Evolutionary conservation across 306 rosid genomes (phyloP), one percentile per base, ranked within the genome.

Genomic region (Senna siamea): DNA sequence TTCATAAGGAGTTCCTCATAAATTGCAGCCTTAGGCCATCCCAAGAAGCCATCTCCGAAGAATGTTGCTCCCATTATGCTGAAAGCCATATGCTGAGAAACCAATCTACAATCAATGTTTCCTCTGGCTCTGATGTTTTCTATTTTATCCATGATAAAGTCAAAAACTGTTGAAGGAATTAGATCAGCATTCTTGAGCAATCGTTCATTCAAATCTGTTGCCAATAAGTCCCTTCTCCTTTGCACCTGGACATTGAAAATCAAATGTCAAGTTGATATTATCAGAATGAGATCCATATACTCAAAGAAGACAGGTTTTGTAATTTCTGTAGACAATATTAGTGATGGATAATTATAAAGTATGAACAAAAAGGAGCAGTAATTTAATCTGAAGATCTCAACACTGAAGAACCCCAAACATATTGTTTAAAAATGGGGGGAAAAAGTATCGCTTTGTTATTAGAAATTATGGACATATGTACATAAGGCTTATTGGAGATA

Each of bases 21-120:
- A 46, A 75, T 66, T 59, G 81, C 78, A 77, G 94, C 98, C 80
- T 92, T 82, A 18, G 96, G 85, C 79, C 89, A 90, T 66, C 80
- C 86, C 72, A 88, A 77, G 85, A 90, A 90, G 19, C 85, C 85
- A 68, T 90, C 89, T 81, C 96, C 98, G 73, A 90, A 90, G 71
- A 90, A 84, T 17, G 86, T 83, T 58, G 85, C 72, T 60, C 96
- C 96, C 83, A 92, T 73, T 59, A 92, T 75, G 78, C 87, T 73
- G 84, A 92, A 92, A 79, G 98, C 96, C 82, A 92, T 83, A 76
- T 84, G 85, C 78, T 85, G 96, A 80, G 98, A 89, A 80, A 88
- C 76, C 84, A 80, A 61, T 64, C 56, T 83, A 72, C 89, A 75
- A 76, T 83, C 89, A 70, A 88, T 66, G 58, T 83, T 55, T 55